phyloP scores from a whole-genome alignment of 1,284 basidiomycete species.

The Fistulina hepatica region DNA sequence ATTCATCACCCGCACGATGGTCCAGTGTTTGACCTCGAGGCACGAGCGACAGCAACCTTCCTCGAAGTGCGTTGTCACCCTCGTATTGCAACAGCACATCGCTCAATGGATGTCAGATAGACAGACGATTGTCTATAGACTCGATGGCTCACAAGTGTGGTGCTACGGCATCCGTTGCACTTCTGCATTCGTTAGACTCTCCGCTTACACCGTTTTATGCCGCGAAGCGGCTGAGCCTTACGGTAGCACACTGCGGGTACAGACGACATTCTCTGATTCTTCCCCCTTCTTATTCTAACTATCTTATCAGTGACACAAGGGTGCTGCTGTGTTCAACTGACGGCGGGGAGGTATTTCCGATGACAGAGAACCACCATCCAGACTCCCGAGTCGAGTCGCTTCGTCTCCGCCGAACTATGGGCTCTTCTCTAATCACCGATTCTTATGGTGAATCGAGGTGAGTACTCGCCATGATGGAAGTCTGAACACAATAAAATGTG shows the following conservation, averaged over 20 bases:
- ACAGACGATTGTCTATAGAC: constrained; percentile 49
- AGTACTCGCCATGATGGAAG: constrained; percentile 14
- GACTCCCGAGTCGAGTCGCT: constrained; percentile 81
- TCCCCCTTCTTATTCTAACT: constrained; percentile 6
- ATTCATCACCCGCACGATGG: constrained; percentile 46
- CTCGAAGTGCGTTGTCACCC: constrained; percentile 50
- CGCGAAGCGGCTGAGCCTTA: constrained; percentile 58
- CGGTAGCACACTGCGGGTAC: constrained; percentile 89
- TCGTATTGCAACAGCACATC: constrained; percentile 1
- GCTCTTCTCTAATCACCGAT: constrained; percentile 82
- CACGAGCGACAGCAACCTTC: constrained; percentile 77
- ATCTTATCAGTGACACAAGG: constrained; percentile 66
- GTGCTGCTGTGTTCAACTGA: constrained; percentile 72
- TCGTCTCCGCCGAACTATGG: constrained; percentile 83
- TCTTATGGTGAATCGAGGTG: constrained; percentile 90
- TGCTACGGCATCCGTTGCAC: constrained; percentile 82
- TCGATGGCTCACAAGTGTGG: constrained; percentile 60
- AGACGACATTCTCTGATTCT: constrained; percentile 16
- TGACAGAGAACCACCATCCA: constrained; percentile 91
- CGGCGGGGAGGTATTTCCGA: constrained; percentile 60
- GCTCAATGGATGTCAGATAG: constrained; percentile 19
- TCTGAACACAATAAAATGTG: constrained; percentile 1
- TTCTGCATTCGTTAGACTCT: constrained; percentile 78
- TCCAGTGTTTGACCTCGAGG: constrained; percentile 45
- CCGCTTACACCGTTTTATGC: constrained; percentile 71